phyloP scores from a whole-genome alignment of 2,329 filamentous ascomycete species.

The Hansfordia pulvinata region DNA sequence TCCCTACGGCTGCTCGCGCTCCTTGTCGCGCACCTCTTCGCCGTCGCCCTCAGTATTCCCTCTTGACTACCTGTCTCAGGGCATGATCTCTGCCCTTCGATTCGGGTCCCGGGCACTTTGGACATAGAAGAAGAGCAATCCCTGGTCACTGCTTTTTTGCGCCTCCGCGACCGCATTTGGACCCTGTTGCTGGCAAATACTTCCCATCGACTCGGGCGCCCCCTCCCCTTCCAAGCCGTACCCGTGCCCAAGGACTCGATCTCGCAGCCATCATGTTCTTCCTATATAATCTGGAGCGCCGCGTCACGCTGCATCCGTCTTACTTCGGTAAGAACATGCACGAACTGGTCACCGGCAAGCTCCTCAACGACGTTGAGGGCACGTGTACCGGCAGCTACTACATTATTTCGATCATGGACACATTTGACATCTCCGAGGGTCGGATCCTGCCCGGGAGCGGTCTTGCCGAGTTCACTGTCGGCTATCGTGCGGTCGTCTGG shows the following conservation, averaged over 20 bases:
- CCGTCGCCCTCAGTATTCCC: too few species aligned
- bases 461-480: slow-evolving; percentile 85
- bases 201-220: too few species aligned
- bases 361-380: slow-evolving; percentile 87
- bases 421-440: slow-evolving; percentile 86
- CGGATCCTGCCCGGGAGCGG: slow-evolving; percentile 85
- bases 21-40: too few species aligned
- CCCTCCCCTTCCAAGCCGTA: too few species aligned
- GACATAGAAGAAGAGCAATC: too few species aligned
- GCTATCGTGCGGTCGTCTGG: slow-evolving; percentile 94
- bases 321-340: slow-evolving; percentile 94
- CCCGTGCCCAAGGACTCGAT: slow-evolving; percentile 1
- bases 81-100: too few species aligned
- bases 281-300: slow-evolving; percentile 90
- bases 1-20: too few species aligned
- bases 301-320: slow-evolving; percentile 88
- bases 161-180: too few species aligned
- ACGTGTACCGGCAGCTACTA: slow-evolving; percentile 93
- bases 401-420: slow-evolving; percentile 96
- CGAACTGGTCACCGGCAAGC: slow-evolving; percentile 76
- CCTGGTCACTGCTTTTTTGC: too few species aligned
- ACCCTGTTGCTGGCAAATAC: too few species aligned
- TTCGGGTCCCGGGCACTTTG: too few species aligned
- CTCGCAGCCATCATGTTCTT: slow-evolving; percentile 72
- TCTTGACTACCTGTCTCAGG: too few species aligned